Conservation (phyloP, 345 rosid genomes). For the Rhizophora apiculata region DNA sequence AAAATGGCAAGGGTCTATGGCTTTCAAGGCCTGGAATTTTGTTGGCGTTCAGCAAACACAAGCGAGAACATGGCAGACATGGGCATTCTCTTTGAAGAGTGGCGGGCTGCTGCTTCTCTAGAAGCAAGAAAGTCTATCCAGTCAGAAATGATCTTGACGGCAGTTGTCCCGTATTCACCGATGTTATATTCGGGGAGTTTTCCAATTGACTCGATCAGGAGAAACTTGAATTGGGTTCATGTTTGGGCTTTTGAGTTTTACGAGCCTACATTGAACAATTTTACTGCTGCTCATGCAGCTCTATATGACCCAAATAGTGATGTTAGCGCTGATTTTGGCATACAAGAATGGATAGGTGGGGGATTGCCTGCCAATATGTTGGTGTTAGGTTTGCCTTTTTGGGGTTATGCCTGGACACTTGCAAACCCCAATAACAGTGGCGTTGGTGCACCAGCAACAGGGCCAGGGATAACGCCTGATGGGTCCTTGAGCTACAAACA, state of each 20-base stretch:
- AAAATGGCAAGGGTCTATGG: conserved; percentile 25
- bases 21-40: conserved; percentile 31
- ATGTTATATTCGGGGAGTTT: neutral
- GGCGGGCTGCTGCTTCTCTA: conserved; percentile 8
- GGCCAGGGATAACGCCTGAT: neutral
- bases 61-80: neutral
- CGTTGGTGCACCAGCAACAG: conserved; percentile 22
- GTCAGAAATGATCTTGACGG: conserved; percentile 18
- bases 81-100: conserved; percentile 18
- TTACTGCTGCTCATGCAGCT: conserved; percentile 23
- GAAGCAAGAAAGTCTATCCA: conserved; percentile 6
- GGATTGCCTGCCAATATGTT: conserved; percentile 18
- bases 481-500: neutral
- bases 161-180: neutral
- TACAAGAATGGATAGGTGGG: conserved; percentile 2
- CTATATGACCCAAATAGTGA: conserved; percentile 14
- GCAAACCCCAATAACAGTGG: neutral
- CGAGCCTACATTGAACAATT: conserved; percentile 8
- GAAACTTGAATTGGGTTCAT: conserved; percentile 28
- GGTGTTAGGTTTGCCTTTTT: conserved; percentile 32
- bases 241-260: conserved; percentile 18
- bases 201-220: conserved; percentile 18
- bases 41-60: conserved; percentile 18
- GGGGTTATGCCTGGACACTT: conserved; percentile 32
- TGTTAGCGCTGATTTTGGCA: conserved; percentile 15